These are phyloP conservation scores for Annulohypoxylon nitens DNA, from an alignment of 495 filamentous ascomycete species.

Conservation along the genomic window DNA sequence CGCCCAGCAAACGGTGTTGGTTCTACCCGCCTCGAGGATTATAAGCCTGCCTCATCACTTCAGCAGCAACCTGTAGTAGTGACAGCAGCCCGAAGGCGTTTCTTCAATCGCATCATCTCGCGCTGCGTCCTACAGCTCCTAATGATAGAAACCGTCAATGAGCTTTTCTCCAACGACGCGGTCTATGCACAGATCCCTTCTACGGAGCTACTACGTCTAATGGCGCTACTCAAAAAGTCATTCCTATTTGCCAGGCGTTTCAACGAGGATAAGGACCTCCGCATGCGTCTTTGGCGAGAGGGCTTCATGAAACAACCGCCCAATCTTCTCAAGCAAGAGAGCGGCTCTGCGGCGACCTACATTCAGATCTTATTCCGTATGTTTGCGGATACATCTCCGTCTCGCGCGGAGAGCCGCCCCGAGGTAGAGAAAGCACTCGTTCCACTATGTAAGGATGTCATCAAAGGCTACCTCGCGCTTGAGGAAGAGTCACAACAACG, in stretches of 20 bases:
- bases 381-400: slow-evolving; percentile 90
- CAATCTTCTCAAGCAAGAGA: slow-evolving; percentile 98
- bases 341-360: slow-evolving; percentile 91
- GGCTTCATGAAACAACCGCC: slow-evolving; percentile 99
- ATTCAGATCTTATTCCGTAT: slow-evolving; percentile 94
- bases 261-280: slow-evolving; percentile 95
- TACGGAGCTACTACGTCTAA: slow-evolving; percentile 86
- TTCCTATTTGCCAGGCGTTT: slow-evolving; percentile 97
- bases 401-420: slow-evolving; percentile 78
- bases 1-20: slow-evolving; percentile 51
- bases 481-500: slow-evolving; percentile 96
- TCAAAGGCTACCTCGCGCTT: slow-evolving; percentile 81
- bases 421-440: slow-evolving; percentile 93
- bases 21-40: slow-evolving; percentile 81
- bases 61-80: slow-evolving; percentile 92
- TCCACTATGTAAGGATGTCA: slow-evolving; percentile 93
- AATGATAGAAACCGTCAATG: slow-evolving; percentile 99
- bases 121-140: slow-evolving; percentile 96
- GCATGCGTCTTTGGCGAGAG: slow-evolving; percentile 94
- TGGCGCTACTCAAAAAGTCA: slow-evolving; percentile 92
- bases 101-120: slow-evolving; percentile 99
- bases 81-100: slow-evolving; percentile 90
- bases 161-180: slow-evolving; percentile 96
- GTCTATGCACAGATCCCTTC: slow-evolving; percentile 96
- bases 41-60: slow-evolving; percentile 77